Conservation (phyloP, 768 basidiomycete genomes). For the Paxillus rubicundulus region DNA sequence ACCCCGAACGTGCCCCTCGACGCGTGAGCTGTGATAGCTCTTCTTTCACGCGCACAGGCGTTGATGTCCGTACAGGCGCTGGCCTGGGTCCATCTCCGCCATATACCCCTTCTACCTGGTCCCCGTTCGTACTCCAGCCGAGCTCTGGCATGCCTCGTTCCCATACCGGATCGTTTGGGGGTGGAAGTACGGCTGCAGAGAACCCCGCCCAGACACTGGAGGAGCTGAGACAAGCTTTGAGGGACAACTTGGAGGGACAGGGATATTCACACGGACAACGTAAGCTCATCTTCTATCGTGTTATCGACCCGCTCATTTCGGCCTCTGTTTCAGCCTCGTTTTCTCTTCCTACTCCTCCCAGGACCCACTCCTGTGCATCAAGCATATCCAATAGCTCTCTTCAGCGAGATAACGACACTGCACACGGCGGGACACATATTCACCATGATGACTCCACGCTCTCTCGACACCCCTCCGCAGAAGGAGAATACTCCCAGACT, state of each 20-base stretch:
- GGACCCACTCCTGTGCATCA: conserved; percentile 4
- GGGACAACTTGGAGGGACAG: conserved; percentile 7
- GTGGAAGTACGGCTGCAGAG: not conserved
- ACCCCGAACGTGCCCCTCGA: not conserved
- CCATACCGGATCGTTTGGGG: not conserved
- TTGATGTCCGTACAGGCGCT: not conserved
- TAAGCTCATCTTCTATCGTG: not conserved
- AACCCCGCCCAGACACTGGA: conserved; percentile 18
- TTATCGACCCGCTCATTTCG: not conserved
- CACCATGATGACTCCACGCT: not conserved
- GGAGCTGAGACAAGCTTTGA: conserved; percentile 17
- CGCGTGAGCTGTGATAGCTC: not conserved
- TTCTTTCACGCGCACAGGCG: not conserved
- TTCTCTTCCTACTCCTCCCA: not conserved
- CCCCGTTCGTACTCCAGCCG: not conserved
- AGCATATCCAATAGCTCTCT: conserved; percentile 4
- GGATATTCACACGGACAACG: not conserved
- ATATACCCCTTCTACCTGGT: conserved; percentile 10
- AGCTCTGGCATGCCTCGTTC: not conserved
- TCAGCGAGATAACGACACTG: not conserved
- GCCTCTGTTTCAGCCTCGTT: not conserved
- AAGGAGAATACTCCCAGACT: conserved; percentile 18
- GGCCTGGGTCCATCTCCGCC: conserved; percentile 27
- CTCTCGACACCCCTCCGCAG: conserved; percentile 40
- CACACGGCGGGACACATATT: not conserved